Percentiles rank a stretch among this genome's conserved stretches.
phyloP scores from a whole-genome alignment of 2,329 filamentous ascomycete species.

The Aciculosporium take region DNA sequence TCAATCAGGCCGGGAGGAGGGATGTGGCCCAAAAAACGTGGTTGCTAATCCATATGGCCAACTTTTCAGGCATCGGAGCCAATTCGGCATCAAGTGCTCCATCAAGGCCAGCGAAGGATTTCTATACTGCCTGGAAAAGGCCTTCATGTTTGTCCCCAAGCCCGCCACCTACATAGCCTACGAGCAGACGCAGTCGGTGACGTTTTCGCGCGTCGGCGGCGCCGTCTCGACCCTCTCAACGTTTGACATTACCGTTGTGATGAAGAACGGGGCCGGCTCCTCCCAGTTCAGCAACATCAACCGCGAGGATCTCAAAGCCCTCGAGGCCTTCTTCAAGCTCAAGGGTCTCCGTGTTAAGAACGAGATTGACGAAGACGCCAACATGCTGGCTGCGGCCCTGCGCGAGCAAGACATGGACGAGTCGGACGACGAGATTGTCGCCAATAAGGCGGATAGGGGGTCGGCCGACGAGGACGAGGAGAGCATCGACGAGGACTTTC shows the following conservation, averaged over 20 bases:
- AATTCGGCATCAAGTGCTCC: slow-evolving; percentile 96
- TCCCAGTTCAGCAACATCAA: slow-evolving; percentile 99
- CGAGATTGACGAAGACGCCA: slow-evolving; percentile 90
- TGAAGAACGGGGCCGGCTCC: slow-evolving; percentile 77
- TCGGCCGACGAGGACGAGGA: slow-evolving; percentile 94
- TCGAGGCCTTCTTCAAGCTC: slow-evolving; percentile 96
- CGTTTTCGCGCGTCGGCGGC: slow-evolving; percentile 89
- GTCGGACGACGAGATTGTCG: slow-evolving; percentile 70
- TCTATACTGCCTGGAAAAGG: slow-evolving; percentile 92
- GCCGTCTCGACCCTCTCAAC: slow-evolving; percentile 88
- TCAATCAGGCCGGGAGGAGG: too few relatives aligned
- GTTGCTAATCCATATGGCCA: too few relatives aligned
- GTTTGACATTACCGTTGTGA: slow-evolving; percentile 87
- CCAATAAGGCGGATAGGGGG: slow-evolving; percentile 59
- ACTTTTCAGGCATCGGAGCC: slow-evolving; percentile 60
- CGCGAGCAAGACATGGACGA: slow-evolving; percentile 71
- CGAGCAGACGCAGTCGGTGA: slow-evolving; percentile 81
- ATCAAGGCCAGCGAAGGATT: slow-evolving; percentile 99
- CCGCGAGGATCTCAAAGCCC: slow-evolving; percentile 85
- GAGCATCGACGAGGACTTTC: slow-evolving; percentile 91
- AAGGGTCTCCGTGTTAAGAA: slow-evolving; percentile 96
- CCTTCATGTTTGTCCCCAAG: slow-evolving; percentile 98
- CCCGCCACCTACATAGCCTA: slow-evolving; percentile 94
- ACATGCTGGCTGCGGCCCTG: slow-evolving; percentile 64
- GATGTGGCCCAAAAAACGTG: too few relatives aligned